Evolutionary conservation across 2,329 filamentous ascomycete species (phyloP), one percentile per base, ranked within the genome.

Genomic region (Sarocladiaceae sp.): DNA sequence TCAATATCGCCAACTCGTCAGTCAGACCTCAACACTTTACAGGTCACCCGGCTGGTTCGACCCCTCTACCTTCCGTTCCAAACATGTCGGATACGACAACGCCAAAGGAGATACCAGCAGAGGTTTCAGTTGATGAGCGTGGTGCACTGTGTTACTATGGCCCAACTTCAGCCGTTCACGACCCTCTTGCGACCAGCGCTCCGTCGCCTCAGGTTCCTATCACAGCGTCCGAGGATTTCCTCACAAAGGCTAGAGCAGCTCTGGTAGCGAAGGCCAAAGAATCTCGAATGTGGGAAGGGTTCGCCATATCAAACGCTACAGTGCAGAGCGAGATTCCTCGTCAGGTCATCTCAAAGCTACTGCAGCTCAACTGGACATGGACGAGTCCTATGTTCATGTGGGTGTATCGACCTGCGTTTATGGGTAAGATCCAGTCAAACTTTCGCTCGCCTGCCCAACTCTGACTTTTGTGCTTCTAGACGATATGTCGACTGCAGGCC

Each of bases 351-450:
- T 51, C 59, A 31, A 53, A 52, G 42, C 55, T 60, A 11, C 54
- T 62, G n/a, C 60, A 59, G 26, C 50, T 59, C 17, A 56, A 60
- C 52, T 60, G 60, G 59, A 55, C 54, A 13, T 62, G 60, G 60
- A 54, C 60, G n/a, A 49, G 55, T 26, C 62, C 61, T 18, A 60
- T 62, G 56, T 64, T 63, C 52, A 63, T 60, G 52, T 63, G 61
- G 56, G 59, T 64, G 13, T 63, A 64, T 51, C 55, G 61, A 6
- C 62, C 62, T 2, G 60, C 62, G 2, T 64, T 63, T 50, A 60
- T 61, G 37, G 56, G 61, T 55, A 37, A 25, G 53, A n/a, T n/a
- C n/a, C n/a, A n/a, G n/a, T n/a, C n/a, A n/a, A n/a, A n/a, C n/a
- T n/a, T n/a, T n/a, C n/a, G n/a, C n/a, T n/a, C n/a, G n/a, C n/a